Evolutionary conservation across 768 basidiomycete genomes (phyloP), one percentile per base, ranked within the genome.

Genomic region (Crucibulum laeve): DNA sequence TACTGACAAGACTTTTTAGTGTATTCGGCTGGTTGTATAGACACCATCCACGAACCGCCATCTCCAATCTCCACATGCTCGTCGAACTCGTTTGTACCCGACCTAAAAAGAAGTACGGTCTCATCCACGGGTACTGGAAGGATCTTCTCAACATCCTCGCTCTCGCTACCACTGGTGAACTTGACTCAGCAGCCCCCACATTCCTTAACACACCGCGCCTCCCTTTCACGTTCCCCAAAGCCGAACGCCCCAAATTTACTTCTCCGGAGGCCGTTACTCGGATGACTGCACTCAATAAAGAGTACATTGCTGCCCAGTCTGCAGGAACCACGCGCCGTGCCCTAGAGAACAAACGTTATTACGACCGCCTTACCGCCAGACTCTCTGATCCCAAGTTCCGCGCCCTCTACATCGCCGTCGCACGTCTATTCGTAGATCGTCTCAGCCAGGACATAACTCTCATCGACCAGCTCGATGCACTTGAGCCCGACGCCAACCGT

Each of bases 111-210:
- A 60, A 58, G 53, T 41, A 58, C 40, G 48, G 57, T 39, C 26
- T 49, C 18, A 45, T 52, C 23, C 84, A 87, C 38, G 85, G 85
- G 0, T 85, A 81, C 53, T 87, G 82, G 80, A 87, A 89, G 54
- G 86, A 87, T 51, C 68, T 87, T 17, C 71, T 85, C 41, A 82
- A 85, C 40, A 79, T 88, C 38, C 65, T 87, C 4, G 70, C 76
- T 3, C 69, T 88, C 22, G 80, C 79, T 8, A 68, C 78, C 1
- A 57, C 70, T 13, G 75, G 71, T 45, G 66, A 85, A 46, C 70
- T 87, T 17, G 49, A 53, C 30, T 46, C 52, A n/a, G 1, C 35
- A 25, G 28, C 39, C 23, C 42, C 60, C 22, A 55, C 26, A 46
- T 69, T 59, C 54, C 63, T 63, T 22, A 67, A 68, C 43, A 45